A percentile compares a stretch with the other conserved stretches of the same genome.
phyloP scores from a whole-genome alignment of 345 rosid genomes.

The Eucalyptus tenuipes region DNA sequence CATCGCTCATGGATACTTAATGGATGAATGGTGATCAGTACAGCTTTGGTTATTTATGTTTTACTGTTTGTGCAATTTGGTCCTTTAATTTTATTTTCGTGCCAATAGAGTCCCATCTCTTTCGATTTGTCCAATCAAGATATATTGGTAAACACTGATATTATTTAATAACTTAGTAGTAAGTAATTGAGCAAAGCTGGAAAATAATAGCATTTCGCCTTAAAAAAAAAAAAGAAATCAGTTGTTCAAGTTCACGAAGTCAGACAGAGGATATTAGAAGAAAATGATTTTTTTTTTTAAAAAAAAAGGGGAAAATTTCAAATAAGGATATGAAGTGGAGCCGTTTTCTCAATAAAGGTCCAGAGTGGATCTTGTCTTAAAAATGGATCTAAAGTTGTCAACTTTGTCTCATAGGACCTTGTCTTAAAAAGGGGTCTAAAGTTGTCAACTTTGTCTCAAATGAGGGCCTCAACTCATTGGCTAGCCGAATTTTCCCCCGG shows the following conservation, averaged over 20 bases:
- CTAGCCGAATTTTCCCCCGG: too few relatives aligned
- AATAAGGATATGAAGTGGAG: too few relatives aligned
- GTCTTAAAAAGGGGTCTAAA: too few relatives aligned
- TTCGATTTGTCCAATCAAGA: neutral
- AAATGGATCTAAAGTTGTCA: too few relatives aligned
- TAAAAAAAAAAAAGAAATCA: fast-evolving
- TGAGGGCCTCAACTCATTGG: too few relatives aligned
- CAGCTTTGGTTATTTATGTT: neutral
- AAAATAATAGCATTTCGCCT: neutral
- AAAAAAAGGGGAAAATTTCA: too few relatives aligned
- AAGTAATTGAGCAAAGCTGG: neutral
- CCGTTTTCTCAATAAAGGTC: too few relatives aligned
- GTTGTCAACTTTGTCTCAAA: too few relatives aligned
- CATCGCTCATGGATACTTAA: neutral
- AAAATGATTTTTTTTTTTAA: too few relatives aligned
- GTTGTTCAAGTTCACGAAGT: neutral
- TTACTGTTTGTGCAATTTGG: neutral
- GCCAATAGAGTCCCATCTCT: neutral
- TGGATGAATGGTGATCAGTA: neutral
- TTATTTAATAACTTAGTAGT: too few relatives aligned
- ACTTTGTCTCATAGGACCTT: too few relatives aligned
- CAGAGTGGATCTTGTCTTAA: too few relatives aligned
- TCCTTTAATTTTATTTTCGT: neutral
- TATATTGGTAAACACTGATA: neutral
- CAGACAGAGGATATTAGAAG: neutral